phyloP scores from a whole-genome alignment of 1,139 yeast genomes.

The Lizanozyma gosingica region DNA sequence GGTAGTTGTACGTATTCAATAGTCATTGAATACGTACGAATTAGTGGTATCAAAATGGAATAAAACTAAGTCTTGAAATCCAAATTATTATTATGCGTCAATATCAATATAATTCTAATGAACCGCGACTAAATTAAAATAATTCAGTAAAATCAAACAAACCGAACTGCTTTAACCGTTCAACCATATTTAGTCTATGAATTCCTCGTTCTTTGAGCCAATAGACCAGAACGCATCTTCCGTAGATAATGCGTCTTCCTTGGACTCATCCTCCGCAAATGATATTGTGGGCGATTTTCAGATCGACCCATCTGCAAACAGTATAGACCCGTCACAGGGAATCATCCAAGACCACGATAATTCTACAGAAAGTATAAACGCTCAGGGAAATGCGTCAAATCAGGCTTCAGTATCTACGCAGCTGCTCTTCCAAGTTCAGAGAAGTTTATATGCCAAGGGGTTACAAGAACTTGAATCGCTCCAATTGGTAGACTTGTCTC shows the following conservation, averaged over 20 bases:
- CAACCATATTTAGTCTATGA: not conserved
- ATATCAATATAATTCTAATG: too few relatives aligned
- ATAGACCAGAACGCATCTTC: not conserved
- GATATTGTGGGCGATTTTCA: not conserved
- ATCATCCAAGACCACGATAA: not conserved
- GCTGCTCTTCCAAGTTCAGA: constrained; percentile 12
- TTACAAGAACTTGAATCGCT: constrained; percentile 46
- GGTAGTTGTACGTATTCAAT: not conserved
- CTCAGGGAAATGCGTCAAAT: not conserved
- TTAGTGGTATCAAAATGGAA: too few relatives aligned
- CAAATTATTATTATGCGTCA: too few relatives aligned
- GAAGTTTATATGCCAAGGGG: constrained; percentile 38
- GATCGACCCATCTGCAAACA: too few relatives aligned
- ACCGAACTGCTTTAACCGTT: not conserved
- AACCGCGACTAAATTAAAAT: too few relatives aligned
- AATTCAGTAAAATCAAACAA: too few relatives aligned
- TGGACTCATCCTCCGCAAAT: not conserved
- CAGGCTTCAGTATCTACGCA: not conserved
- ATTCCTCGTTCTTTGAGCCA: not conserved
- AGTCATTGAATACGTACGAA: too few relatives aligned
- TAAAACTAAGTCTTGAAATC: too few relatives aligned
- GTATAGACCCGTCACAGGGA: not conserved
- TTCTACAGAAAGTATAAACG: not conserved
- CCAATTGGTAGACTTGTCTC: constrained; percentile 67
- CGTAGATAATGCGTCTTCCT: not conserved